A percentile compares a stretch with the other conserved stretches of the same genome.
Conservation (phyloP, 768 basidiomycete genomes). For the Calvatia gigantea region DNA sequence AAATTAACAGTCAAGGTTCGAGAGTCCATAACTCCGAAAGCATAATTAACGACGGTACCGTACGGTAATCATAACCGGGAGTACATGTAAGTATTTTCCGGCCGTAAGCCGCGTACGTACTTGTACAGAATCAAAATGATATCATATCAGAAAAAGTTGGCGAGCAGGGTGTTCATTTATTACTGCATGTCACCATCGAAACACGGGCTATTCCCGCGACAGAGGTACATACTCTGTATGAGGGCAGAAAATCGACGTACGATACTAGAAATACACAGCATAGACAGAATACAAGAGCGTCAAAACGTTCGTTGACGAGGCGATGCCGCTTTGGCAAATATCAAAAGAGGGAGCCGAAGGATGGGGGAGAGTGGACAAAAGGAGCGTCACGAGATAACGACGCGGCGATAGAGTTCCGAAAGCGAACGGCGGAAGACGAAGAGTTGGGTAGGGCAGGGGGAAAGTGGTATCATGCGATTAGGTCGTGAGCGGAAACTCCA, state of each 20-base stretch:
- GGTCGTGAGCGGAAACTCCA: slow-evolving; percentile 27
- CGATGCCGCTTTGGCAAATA: slow-evolving; percentile 9
- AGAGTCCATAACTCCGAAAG: not conserved
- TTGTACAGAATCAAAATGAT: not conserved
- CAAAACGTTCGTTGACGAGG: not conserved
- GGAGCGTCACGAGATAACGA: not conserved
- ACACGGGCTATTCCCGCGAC: slow-evolving; percentile 8
- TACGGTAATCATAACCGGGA: not conserved
- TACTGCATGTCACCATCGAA: slow-evolving; percentile 16
- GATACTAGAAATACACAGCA: slow-evolving; percentile 27
- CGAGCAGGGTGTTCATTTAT: slow-evolving; percentile 9
- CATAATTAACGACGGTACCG: not conserved
- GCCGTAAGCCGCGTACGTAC: slow-evolving; percentile 4
- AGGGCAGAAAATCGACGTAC: slow-evolving; percentile 7
- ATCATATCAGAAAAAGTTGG: not conserved
- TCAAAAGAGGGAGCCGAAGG: slow-evolving; percentile 9
- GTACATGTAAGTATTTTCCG: not conserved
- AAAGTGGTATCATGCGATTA: slow-evolving; percentile 14
- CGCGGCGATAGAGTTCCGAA: slow-evolving; percentile 8
- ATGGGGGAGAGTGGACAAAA: slow-evolving; percentile 5
- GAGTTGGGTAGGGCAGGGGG: not conserved
- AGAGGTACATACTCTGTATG: slow-evolving; percentile 14
- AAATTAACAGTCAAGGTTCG: not conserved
- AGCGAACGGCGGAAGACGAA: slow-evolving; percentile 1
- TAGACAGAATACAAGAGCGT: not conserved